phyloP scores from a whole-genome alignment of 2,329 filamentous ascomycete genomes.

The Ciborinia camelliae region DNA sequence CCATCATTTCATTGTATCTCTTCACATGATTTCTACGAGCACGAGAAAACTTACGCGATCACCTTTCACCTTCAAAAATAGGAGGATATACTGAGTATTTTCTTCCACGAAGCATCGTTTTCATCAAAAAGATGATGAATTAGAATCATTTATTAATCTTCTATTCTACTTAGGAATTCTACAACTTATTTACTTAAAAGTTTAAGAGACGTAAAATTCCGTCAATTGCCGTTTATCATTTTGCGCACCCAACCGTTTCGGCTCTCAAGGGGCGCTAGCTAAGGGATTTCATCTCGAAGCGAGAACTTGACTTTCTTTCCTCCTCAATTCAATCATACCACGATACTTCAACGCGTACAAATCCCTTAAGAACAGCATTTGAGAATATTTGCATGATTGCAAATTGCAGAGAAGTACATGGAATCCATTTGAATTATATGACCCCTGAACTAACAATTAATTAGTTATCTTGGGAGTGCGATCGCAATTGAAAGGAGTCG shows the following conservation, averaged over 20 bases:
- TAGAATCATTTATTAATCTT: neutral
- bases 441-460: constrained; percentile 27
- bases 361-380: constrained; percentile 24
- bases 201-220: neutral
- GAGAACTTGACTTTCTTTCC: constrained; percentile 23
- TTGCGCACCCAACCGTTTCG: constrained; percentile 5
- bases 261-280: constrained; percentile 20
- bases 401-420: constrained; percentile 29
- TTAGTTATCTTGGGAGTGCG: constrained; percentile 26
- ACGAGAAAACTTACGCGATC: constrained; percentile 17
- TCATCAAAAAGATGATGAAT: neutral
- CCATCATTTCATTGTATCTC: neutral
- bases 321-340: constrained; percentile 19
- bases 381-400: constrained; percentile 25
- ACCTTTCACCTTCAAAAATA: constrained; percentile 5
- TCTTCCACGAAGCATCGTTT: neutral
- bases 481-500: constrained; percentile 29
- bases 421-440: constrained; percentile 9
- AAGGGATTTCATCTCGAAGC: constrained; percentile 19
- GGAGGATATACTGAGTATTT: constrained; percentile 3
- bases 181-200: neutral
- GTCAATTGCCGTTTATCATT: constrained; percentile 8
- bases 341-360: constrained; percentile 25
- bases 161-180: neutral
- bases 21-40: constrained; percentile 9